Base-by-base conservation (phyloP, 2,329 filamentous ascomycete genomes). In the Cytospora schulzeri region DNA sequence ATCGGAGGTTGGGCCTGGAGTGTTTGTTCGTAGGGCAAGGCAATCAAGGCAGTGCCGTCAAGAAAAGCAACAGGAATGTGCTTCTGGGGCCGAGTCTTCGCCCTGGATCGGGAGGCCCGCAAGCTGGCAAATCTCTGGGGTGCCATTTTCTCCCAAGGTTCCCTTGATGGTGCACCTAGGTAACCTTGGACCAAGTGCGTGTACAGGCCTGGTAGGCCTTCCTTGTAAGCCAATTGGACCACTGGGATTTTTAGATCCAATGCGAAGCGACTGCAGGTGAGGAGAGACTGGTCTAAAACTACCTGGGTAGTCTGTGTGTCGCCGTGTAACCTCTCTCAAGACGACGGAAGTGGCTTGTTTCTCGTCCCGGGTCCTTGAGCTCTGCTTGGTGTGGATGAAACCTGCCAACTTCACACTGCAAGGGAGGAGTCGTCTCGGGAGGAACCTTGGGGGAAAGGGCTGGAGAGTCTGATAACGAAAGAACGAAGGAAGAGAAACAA, bases 21-120 rank as follows among this genome's bases (percentile, higher is more conserved):
- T 41, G 84, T 85, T 74, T 88, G 81, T 71, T 89, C 86, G 76
- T 89, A 88, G 64, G 84, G 83, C 62, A 88, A 71, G 56, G 81
- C 81, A 65, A 88, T 79, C 69, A 88, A 73, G 68, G 74, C 76
- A 51, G 78, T 75, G 69, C 85, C 83, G 70, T 83, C 81, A 52
- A 57, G 45, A 26, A 57, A 55, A 29, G 38, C 62, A 51, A 57
- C 45, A 55, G 64, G 62, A 52, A 63, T 50, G 59, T 41, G 50
- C 54, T 24, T 33, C 17, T 52, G 53, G 22, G 60, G 38, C 9
- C 29, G 50, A 54, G 29, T 55, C 35, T 22, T 51, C 28, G 56
- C 48, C 38, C 55, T 59, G 60, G 33, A 41, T 50, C 60, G 60
- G 48, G 51, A 57, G 24, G 26, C 31, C 69, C 81, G 79, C 71